A percentile compares a stretch with the other conserved stretches of the same genome.
Evolutionary conservation across 345 rosid genomes (phyloP).

Genomic region (Combretum micranthum): DNA sequence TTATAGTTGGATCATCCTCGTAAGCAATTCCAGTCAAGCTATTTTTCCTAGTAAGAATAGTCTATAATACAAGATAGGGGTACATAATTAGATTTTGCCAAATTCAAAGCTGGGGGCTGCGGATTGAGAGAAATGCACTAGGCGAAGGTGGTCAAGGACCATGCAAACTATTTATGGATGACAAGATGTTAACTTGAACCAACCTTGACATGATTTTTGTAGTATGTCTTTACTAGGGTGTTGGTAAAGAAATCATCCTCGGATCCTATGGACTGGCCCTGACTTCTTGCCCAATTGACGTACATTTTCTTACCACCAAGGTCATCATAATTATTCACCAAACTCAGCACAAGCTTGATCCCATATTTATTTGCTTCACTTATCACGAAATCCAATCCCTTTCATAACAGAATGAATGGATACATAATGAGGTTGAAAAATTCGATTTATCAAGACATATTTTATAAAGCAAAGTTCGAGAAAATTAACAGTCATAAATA

Average conservation of each 20-base stretch:
- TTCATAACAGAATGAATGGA: too few relatives aligned
- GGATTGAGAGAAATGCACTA: too few relatives aligned
- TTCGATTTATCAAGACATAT: too few relatives aligned
- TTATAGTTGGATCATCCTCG: conserved; percentile 69
- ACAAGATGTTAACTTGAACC: too few relatives aligned
- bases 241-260: conserved; percentile 57
- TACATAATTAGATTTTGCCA: too few relatives aligned
- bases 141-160: too few relatives aligned
- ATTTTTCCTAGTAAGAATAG: conserved; percentile 53
- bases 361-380: too few relatives aligned
- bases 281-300: conserved; percentile 48
- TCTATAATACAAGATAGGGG: conserved; percentile 6
- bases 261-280: conserved; percentile 38
- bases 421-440: too few relatives aligned
- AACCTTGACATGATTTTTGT: conserved; percentile 50
- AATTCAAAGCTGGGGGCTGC: too few relatives aligned
- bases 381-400: too few relatives aligned
- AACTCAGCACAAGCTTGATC: too few relatives aligned
- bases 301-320: conserved; percentile 52
- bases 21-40: conserved; percentile 49
- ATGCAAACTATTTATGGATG: too few relatives aligned
- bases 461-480: background rate
- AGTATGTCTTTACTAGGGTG: conserved; percentile 37
- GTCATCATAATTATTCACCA: conserved; percentile 49
- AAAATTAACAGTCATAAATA: background rate